Evolutionary conservation across 140 eudicot genomes (phyloP), one percentile per base, ranked within the genome.

Genomic region (Ambrosia hybrid): DNA sequence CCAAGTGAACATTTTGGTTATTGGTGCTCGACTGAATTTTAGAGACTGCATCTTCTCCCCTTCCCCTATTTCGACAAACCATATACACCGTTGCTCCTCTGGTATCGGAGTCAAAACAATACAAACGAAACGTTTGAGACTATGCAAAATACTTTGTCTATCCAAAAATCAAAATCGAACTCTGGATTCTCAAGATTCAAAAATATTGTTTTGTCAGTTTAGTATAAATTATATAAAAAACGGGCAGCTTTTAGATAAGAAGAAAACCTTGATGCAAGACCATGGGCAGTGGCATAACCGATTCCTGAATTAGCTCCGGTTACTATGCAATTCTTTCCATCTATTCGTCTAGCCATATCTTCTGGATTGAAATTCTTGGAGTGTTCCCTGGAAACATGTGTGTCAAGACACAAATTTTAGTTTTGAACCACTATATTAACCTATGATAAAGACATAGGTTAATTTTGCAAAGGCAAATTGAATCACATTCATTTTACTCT

Each of bases 281-380:
- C 97, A 73, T 93, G 86, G 51, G 99, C 99, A 43, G 97, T 78
- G 51, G 99, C 91, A 83, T 81, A 93, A 61, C 97, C 97, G 41
- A 93, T 84, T 61, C 97, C 99, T 13, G 97, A 84, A 77, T 94
- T 94, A 33, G 99, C 97, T 80, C 99, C 96, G 0, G 99, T 94
- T 17, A 94, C 91, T 38, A 94, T 39, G 68, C 97, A 90, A 76
- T 94, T 90, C 80, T 90, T 94, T 69, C 99, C 99, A 62, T 88
- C 88, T 49, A 94, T 76, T 76, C 74, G 78, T 75, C 57, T 72
- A 71, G 64, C 63, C 86, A 80, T 79, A 68, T 94, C 99, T 83
- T 94, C 99, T 37, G 81, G 73, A 33, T 72, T 90, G 71, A 88
- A 93, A n/a, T 84, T 86, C 76, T 93, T 90, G 0, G 97, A 79